Conservation (phyloP, 2,329 filamentous ascomycete species). For the Fusarium incarnatum region DNA sequence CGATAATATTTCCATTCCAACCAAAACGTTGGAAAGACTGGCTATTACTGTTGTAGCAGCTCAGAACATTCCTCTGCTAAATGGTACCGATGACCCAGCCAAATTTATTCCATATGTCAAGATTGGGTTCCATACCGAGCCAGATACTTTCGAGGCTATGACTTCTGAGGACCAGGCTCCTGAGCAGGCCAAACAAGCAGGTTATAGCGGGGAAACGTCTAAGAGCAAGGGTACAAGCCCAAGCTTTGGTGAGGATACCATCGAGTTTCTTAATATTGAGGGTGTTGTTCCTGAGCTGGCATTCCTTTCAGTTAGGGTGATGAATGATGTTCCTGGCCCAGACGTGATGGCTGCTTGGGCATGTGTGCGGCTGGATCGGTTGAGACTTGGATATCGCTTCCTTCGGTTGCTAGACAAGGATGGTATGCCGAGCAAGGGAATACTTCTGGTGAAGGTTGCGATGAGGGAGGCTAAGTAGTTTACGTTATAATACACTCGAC, state of each 20-base stretch:
- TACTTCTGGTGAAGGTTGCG: conserved; percentile 1
- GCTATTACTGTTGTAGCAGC: conserved; percentile 4
- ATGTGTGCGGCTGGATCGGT: conserved; percentile 4
- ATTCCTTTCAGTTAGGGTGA: conserved; percentile 6
- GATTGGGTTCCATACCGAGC: conserved; percentile 6
- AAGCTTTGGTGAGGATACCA: not conserved
- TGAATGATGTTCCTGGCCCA: conserved; percentile 15
- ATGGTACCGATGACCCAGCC: not conserved
- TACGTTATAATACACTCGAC: accelerated
- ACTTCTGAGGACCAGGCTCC: not conserved
- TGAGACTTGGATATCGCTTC: conserved; percentile 21
- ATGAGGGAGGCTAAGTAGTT: not conserved
- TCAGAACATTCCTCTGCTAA: conserved; percentile 10
- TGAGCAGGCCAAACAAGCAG: not conserved
- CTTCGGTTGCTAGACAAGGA: conserved; percentile 2
- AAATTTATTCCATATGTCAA: conserved; percentile 23
- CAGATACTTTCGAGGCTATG: conserved; percentile 1
- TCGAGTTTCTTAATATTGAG: conserved; percentile 11
- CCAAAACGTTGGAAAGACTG: not conserved
- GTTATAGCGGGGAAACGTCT: conserved; percentile 3
- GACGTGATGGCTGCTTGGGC: conserved; percentile 17
- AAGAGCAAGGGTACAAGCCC: conserved; percentile 12
- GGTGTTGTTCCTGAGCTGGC: conserved; percentile 11
- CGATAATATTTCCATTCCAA: not conserved
- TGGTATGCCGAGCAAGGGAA: conserved; percentile 9